Base-by-base conservation (phyloP, 768 basidiomycete genomes). In the Rhodotorula diobovata region DNA sequence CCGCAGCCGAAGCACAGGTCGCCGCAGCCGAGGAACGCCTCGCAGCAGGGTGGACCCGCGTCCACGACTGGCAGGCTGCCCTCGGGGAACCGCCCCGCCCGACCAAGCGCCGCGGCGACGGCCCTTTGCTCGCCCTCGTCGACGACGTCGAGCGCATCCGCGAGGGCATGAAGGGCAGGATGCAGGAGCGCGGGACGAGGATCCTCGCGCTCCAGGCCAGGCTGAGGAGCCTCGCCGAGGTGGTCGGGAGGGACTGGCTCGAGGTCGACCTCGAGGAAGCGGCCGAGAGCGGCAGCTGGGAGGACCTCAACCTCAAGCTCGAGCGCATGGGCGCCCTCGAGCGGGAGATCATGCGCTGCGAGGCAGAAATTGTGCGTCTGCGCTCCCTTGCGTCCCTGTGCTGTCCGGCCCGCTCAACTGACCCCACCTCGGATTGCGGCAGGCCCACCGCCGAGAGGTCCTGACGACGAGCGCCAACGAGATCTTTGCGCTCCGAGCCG, bases 271-370 rank as follows among this genome's bases (percentile, higher is more conserved):
- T 62, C 4, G 67, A 71, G 43, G 18, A 45, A 4, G 45, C 53
- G 79, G 81, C 43, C 78, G 82, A 68, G 71, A 81, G 32, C 30
- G 58, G 58, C n/a, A 11, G 8, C 71, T 70, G 76, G 54, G 81
- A 84, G 11, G 84, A 85, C 76, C 83, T 85, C 34, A 89, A 93
- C 76, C 89, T 93, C 25, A 88, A 87, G 20, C 88, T 89, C 0
- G 91, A 93, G 73, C 85, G 89, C 21, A 90, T 94, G 77, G 84
- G 86, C 57, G 88, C 83, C 76, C 82, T 94, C 11, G 90, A 93
- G 83, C 89, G 90, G 78, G 91, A 93, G 77, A 84, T 93, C 28
- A 87, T 90, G 18, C 84, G 89, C 63, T 91, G 90, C 20, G 92
- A 92, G 80, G 85, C 85, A n/a, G 92, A 94, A 85, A 85, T 91